These are phyloP conservation scores for Metroxylon sagu DNA, from an alignment of 176 grass and related monocot species.

Conservation along the genomic window DNA sequence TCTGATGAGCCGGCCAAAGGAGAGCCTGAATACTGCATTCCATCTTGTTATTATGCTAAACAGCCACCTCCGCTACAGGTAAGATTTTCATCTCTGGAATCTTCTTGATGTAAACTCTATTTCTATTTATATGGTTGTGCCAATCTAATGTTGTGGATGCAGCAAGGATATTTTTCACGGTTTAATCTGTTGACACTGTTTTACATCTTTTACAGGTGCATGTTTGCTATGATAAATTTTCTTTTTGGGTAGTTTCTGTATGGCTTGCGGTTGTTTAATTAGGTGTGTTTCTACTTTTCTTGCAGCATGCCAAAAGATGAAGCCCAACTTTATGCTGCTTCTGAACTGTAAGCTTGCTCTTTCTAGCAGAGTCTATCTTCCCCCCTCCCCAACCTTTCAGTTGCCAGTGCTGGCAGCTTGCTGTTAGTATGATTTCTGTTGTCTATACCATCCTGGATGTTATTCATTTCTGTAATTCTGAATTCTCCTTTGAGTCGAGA, in stretches of 20 bases:
- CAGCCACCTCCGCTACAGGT: slow-evolving; percentile 57
- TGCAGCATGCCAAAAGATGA: slow-evolving; percentile 98
- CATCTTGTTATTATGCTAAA: slow-evolving; percentile 64
- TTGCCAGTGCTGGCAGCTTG: no score
- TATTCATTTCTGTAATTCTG: no score
- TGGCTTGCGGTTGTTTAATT: neutral
- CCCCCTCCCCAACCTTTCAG: no score
- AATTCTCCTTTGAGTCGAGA: no score
- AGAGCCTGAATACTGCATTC: slow-evolving; percentile 76
- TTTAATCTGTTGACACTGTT: slow-evolving; percentile 54
- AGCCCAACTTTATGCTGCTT: slow-evolving; percentile 78
- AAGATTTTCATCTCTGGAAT: slow-evolving; percentile 10
- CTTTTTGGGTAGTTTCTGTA: slow-evolving; percentile 6
- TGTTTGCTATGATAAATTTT: neutral
- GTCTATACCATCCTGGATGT: no score
- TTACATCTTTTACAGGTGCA: slow-evolving; percentile 97
- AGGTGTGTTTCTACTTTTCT: slow-evolving; percentile 8
- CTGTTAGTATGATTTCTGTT: no score
- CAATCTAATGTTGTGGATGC: slow-evolving; percentile 40
- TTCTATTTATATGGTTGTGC: slow-evolving; percentile 18
- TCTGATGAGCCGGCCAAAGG: slow-evolving; percentile 73
- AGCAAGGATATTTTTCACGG: slow-evolving; percentile 66
- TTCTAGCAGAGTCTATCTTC: neutral
- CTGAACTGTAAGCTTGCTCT: slow-evolving; percentile 58
- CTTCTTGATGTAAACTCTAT: neutral